A percentile compares a stretch with the other conserved stretches of the same genome.
Evolutionary conservation across 768 basidiomycete genomes (phyloP).

Genomic region (Leccinum disarticulatum): DNA sequence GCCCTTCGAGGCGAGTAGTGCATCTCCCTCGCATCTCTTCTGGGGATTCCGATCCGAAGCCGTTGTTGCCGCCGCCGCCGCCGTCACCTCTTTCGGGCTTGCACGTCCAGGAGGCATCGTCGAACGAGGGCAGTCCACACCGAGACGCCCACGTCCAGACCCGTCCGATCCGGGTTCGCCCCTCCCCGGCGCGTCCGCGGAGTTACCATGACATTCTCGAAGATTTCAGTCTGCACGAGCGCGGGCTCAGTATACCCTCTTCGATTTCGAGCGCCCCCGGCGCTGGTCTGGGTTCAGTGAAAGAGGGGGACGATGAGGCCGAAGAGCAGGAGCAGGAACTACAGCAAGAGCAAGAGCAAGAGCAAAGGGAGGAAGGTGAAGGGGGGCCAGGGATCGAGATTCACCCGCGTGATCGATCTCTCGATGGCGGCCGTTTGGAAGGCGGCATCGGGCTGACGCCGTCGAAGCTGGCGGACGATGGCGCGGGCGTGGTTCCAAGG

Average conservation of each 20-base stretch:
- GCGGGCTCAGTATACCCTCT: slow-evolving; percentile 29
- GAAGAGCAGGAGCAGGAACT: background rate
- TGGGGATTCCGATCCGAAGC: slow-evolving; percentile 13
- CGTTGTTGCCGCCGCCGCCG: background rate
- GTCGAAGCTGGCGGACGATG: slow-evolving; percentile 3
- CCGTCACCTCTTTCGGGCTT: slow-evolving; percentile 5
- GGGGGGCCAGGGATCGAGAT: background rate
- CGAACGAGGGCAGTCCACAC: background rate
- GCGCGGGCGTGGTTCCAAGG: slow-evolving; percentile 27
- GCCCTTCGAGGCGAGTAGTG: slow-evolving; percentile 20
- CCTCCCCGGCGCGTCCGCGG: slow-evolving; percentile 45
- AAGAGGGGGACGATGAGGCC: slow-evolving; percentile 20
- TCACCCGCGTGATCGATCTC: background rate
- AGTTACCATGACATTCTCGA: slow-evolving; percentile 69
- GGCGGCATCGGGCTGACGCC: slow-evolving; percentile 1
- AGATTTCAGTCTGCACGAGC: slow-evolving; percentile 50
- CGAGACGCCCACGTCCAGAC: slow-evolving; percentile 4
- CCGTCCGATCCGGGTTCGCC: slow-evolving; percentile 32
- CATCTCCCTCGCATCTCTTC: slow-evolving; percentile 25
- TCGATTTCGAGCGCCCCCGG: slow-evolving; percentile 31
- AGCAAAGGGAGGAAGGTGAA: background rate
- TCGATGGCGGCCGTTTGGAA: slow-evolving; percentile 1
- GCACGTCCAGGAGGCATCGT: background rate
- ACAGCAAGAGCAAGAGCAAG: background rate
- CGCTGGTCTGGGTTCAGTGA: slow-evolving; percentile 21